Evolutionary conservation across 371 early-diverging fungal genomes (phyloP), one percentile per base, ranked within the genome.

Genomic region (Mortierella sp.): DNA sequence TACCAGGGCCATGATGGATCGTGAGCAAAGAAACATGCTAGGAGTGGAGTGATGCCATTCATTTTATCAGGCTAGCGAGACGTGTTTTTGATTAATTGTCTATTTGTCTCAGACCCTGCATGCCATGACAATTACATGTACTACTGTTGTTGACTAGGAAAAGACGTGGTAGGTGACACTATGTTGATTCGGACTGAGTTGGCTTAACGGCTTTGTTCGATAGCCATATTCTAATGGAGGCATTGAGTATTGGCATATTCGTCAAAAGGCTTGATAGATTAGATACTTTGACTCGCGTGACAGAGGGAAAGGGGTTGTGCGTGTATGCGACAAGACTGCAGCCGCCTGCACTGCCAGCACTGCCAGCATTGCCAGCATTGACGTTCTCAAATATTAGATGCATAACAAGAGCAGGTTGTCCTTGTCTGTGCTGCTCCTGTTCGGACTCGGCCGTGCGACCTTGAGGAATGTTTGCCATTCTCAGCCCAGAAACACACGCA

Each of bases 61-160:
- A 21, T 14, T 51, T 51, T 51, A 51, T 51, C 21, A 21, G 18
- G 6, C 56, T 56, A 56, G 56, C 56, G 56, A 41, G 41, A 41
- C 41, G 4, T 27, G 54, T 24, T 54, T 46, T 49, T 5, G 18
- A 51, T 46, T 0, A 14, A 46, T 11, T 51, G 51, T 4, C 5
- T 4, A 1, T 6, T 51, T 68, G 68, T 68, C 68, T 65, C 65
- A 65, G 41, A 38, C 68, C 68, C 68, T 68, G 68, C 63, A 68
- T 68, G 51, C 18, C 49, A 46, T 7, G 46, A 46, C 38, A 38
- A 4, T 4, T 38, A 38, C 38, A n/a, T 38, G 38, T 4, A 41
- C 32, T 2, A 35, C 2, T 35, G 35, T 35, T 3, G 41, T 41
- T 41, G 41, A 41, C 41, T 41, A 41, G 41, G 41, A 41, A 41